phyloP scores from a whole-genome alignment of 192 early-diverging fungal species.

The Pilaira anomala region DNA sequence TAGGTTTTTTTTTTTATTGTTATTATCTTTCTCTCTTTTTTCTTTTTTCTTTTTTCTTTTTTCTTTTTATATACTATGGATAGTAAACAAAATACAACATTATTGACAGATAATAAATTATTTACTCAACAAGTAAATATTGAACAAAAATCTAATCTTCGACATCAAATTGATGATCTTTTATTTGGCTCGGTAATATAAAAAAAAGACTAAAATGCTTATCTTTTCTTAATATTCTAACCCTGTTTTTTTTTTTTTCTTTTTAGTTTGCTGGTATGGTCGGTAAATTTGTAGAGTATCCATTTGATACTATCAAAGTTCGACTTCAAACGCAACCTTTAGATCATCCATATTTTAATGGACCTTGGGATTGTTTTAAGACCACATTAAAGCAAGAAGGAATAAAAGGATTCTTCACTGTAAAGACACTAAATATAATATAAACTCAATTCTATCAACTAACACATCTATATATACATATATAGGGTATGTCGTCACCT shows the following conservation, averaged over 20 bases:
- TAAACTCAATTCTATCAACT: background rate
- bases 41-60: too few relatives aligned
- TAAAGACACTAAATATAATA: conserved; percentile 29
- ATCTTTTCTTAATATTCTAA: background rate
- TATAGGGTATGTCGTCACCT: conserved; percentile 86
- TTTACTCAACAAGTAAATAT: background rate
- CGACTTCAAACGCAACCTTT: conserved; percentile 86
- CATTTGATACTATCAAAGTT: conserved; percentile 95
- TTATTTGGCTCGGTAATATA: conserved; percentile 33
- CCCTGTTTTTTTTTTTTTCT: background rate
- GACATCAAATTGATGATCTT: conserved; percentile 29
- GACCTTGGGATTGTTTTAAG: conserved; percentile 78
- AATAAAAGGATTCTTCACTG: conserved; percentile 83
- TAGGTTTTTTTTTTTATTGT: too few relatives aligned
- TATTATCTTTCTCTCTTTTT: too few relatives aligned
- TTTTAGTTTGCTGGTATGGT: conserved; percentile 79
- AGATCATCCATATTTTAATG: conserved; percentile 59
- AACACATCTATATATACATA: too few relatives aligned
- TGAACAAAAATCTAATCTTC: conserved; percentile 14
- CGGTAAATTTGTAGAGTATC: conserved; percentile 95
- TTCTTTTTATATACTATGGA: too few relatives aligned
- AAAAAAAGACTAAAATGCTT: background rate
- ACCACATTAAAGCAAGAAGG: conserved; percentile 79
- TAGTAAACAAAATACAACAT: too few relatives aligned
- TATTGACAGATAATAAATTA: too few relatives aligned